A percentile compares a stretch with the other conserved stretches of the same genome.
Conservation (phyloP, 805 yeast genomes). For the Ogataea kodamae region DNA sequence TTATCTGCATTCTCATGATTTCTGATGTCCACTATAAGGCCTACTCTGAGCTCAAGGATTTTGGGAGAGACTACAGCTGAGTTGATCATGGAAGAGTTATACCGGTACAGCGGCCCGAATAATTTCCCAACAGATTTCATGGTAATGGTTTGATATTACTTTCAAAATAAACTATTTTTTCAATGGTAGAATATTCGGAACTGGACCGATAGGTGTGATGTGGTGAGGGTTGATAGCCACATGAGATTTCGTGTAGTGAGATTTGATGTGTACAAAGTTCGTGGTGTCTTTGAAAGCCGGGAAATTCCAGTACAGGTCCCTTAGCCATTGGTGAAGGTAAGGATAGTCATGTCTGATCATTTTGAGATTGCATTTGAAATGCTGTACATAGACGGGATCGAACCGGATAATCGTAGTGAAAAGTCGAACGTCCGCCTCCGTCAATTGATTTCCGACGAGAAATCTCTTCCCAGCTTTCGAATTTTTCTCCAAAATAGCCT, state of each 20-base stretch:
- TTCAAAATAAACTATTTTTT: constrained; percentile 14
- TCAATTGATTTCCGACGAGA: constrained; percentile 61
- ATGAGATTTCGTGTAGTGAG: constrained; percentile 88
- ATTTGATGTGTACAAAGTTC: constrained; percentile 84
- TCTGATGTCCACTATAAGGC: constrained; percentile 42
- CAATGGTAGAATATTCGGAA: constrained; percentile 64
- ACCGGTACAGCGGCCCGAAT: too few relatives aligned
- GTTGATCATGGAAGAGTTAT: not conserved
- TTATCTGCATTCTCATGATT: constrained; percentile 57
- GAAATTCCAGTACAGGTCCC: constrained; percentile 76
- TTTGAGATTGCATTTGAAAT: constrained; percentile 87
- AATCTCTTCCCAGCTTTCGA: constrained; percentile 36
- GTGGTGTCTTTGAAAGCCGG: constrained; percentile 72
- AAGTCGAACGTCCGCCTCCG: constrained; percentile 89
- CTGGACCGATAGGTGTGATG: constrained; percentile 86
- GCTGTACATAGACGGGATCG: constrained; percentile 92
- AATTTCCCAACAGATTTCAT: too few relatives aligned
- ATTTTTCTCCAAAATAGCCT: constrained; percentile 49
- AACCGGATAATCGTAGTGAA: constrained; percentile 86
- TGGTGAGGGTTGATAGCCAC: constrained; percentile 72
- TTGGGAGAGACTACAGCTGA: constrained; percentile 17
- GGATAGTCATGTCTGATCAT: constrained; percentile 82
- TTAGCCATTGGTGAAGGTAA: constrained; percentile 70
- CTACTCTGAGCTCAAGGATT: constrained; percentile 38
- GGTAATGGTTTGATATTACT: too few relatives aligned